Evolutionary conservation across 2,329 filamentous ascomycete species (phyloP).

Genomic region (Thermothelomyces thermophilus): DNA sequence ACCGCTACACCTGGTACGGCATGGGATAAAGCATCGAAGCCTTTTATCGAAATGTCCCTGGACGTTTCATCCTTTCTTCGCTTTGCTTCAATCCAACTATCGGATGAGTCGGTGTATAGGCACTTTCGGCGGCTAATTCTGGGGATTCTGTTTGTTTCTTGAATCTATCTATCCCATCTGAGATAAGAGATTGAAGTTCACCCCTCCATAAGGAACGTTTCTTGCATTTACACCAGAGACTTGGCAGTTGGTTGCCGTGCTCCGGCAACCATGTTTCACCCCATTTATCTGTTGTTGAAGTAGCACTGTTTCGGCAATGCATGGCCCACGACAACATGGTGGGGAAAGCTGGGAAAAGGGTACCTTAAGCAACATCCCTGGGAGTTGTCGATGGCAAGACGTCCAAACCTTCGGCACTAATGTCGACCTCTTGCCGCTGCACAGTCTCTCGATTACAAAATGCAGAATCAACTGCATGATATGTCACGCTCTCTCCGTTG

Average conservation of each 20-base stretch:
- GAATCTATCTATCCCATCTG: too few species aligned
- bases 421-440: too few species aligned
- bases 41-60: conserved; percentile 9
- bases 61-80: too few species aligned
- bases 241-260: too few species aligned
- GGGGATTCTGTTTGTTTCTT: conserved; percentile 3
- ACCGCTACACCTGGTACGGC: conserved; percentile 26
- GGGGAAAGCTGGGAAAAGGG: background rate
- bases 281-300: too few species aligned
- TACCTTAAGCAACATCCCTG: background rate
- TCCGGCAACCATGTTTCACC: too few species aligned
- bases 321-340: background rate
- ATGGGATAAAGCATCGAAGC: conserved; percentile 16
- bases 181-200: background rate
- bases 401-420: background rate
- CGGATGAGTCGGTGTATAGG: conserved; percentile 13
- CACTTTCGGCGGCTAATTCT: background rate
- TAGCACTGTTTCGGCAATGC: too few species aligned
- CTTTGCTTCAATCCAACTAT: too few species aligned
- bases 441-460: too few species aligned
- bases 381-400: background rate
- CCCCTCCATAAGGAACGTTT: background rate
- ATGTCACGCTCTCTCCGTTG: background rate
- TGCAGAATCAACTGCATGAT: background rate
- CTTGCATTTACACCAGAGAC: too few species aligned